Base-by-base conservation (phyloP, 73 alveolate species). In the Effrenium voratum region DNA sequence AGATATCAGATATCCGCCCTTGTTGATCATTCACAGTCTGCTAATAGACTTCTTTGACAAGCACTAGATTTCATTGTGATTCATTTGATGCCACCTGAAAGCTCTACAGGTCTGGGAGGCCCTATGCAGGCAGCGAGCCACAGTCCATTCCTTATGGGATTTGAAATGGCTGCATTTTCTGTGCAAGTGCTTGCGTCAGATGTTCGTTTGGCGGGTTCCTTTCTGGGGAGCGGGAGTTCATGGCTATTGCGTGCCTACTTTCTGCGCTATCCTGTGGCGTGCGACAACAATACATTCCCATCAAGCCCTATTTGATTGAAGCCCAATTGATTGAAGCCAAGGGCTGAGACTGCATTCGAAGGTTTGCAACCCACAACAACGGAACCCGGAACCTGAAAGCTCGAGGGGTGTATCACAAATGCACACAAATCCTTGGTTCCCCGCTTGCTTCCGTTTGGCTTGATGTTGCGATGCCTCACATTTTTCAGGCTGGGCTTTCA, bases 51-150 rank as follows among this genome's bases (percentile, higher is more conserved):
- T n/a, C n/a, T n/a, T n/a, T n/a, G n/a, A n/a, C n/a, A n/a, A n/a
- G n/a, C n/a, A n/a, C n/a, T n/a, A n/a, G n/a, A n/a, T n/a, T n/a
- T n/a, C n/a, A n/a, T n/a, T n/a, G n/a, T n/a, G n/a, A n/a, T n/a
- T n/a, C n/a, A n/a, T n/a, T n/a, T n/a, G n/a, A n/a, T n/a, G n/a
- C n/a, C n/a, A n/a, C n/a, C n/a, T n/a, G n/a, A 28, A 15, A 2
- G 72, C 28, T 13, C 34, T 59, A n/a, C 46, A 85, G 94, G 94
- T 87, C 28, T 90, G 97, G 97, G 97, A 90, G 47, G 86, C 34
- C 15, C 24, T 90, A 75, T 90, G 86, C 57, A 83, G 84, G 84
- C 95, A 87, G 57, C 75, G 68, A 73, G 86, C 59, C 26, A 87
- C 76, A 5, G 75, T 28, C 24, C 52, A 32, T 44, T 36, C 6